These are phyloP conservation scores for Bruguiera hainesii DNA, from an alignment of 441 rosid genomes.

Conservation along the genomic window DNA sequence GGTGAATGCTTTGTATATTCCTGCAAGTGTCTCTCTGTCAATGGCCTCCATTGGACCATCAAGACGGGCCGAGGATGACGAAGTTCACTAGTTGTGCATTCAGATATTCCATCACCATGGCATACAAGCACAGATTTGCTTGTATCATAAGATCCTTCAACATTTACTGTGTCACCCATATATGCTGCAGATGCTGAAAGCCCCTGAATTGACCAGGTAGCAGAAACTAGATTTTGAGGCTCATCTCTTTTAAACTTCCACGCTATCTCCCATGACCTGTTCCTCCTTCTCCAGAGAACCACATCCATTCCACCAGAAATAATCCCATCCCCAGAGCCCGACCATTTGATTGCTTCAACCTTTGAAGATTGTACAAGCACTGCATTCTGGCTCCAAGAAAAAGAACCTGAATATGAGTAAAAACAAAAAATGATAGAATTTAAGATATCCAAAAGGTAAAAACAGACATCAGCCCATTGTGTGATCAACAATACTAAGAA, in stretches of 20 bases:
- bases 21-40: conserved; percentile 33
- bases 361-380: conserved; percentile 63
- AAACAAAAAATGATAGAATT: conserved; percentile 22
- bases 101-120: conserved; percentile 44
- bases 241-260: conserved; percentile 62
- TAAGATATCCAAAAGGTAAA: background rate
- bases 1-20: conserved; percentile 30
- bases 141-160: conserved; percentile 32
- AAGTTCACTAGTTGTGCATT: conserved; percentile 43
- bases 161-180: conserved; percentile 29
- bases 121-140: conserved; percentile 54
- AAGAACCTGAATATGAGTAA: conserved; percentile 94
- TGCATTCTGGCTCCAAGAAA: conserved; percentile 98
- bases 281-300: conserved; percentile 77
- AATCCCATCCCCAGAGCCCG: conserved; percentile 88
- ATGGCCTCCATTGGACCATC: conserved; percentile 89
- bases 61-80: conserved; percentile 74
- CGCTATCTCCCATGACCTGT: conserved; percentile 83
- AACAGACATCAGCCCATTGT: background rate
- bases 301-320: conserved; percentile 73
- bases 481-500: background rate
- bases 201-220: conserved; percentile 78
- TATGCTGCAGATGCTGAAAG: conserved; percentile 68
- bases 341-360: conserved; percentile 87
- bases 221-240: conserved; percentile 77